Evolutionary conservation across 345 rosid species (phyloP).

Genomic region (Hibiscus syriacus): DNA sequence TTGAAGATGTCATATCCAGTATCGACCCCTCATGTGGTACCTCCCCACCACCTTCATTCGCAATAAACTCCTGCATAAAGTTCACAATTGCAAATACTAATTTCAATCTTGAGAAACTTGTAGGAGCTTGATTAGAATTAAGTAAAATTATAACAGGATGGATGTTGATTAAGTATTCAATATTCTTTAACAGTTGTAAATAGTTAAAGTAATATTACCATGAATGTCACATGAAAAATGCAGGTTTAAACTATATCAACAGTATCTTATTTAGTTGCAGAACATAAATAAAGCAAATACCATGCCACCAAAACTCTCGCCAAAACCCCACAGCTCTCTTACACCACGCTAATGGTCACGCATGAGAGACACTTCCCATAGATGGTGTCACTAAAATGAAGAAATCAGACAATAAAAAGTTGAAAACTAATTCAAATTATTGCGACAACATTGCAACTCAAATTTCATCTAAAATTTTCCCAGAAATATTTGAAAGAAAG

Average conservation of each 20-base stretch:
- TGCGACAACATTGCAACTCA: not conserved
- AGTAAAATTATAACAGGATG: not conserved
- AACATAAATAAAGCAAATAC: not conserved
- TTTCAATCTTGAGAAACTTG: not conserved
- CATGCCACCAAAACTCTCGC: not conserved
- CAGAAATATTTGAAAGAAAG: not conserved
- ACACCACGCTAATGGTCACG: not conserved
- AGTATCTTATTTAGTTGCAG: not conserved
- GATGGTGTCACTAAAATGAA: not conserved
- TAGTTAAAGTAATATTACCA: not conserved
- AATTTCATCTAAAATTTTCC: not conserved
- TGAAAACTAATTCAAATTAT: not conserved
- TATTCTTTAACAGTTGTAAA: not conserved
- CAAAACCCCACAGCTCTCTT: not conserved
- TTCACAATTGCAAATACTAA: constrained; percentile 7
- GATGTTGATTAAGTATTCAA: not conserved
- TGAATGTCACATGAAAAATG: not conserved
- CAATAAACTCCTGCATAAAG: constrained; percentile 67
- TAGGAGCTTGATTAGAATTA: constrained; percentile 6
- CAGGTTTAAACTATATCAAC: not conserved
- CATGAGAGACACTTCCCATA: not conserved
- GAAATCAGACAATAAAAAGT: not conserved
- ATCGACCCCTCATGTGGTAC: constrained; percentile 97
- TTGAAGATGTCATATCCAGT: constrained; percentile 99
- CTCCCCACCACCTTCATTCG: constrained; percentile 82